phyloP scores from a whole-genome alignment of 108 stramenopile genomes.

The Skeletonema tropicum region DNA sequence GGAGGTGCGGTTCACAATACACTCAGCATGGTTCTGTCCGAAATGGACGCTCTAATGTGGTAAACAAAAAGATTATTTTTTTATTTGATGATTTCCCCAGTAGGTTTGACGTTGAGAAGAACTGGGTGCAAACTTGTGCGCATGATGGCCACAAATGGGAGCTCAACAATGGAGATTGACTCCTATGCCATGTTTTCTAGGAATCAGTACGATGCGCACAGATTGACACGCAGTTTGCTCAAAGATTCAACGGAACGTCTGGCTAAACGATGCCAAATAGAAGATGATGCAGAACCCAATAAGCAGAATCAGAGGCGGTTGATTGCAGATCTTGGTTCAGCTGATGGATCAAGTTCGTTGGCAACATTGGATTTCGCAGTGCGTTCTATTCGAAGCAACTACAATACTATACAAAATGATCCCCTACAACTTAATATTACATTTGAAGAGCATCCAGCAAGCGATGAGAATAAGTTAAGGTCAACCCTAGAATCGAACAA shows the following conservation, averaged over 20 bases:
- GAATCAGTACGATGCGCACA: slow-evolving; percentile 9
- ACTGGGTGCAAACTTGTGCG: too few relatives aligned
- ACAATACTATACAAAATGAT: too few relatives aligned
- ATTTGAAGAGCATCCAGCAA: slow-evolving; percentile 45
- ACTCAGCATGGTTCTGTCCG: too few relatives aligned
- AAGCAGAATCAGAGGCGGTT: slow-evolving; percentile 3
- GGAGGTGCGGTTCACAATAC: too few relatives aligned
- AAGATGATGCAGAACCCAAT: slow-evolving; percentile 6
- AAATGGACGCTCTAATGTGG: too few relatives aligned
- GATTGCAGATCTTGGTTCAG: slow-evolving; percentile 40
- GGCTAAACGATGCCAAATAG: slow-evolving; percentile 11
- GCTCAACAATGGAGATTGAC: slow-evolving; percentile 2
- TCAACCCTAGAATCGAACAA: slow-evolving; percentile 14
- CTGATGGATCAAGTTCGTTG: slow-evolving; percentile 46
- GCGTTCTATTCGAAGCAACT: slow-evolving; percentile 6
- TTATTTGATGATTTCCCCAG: too few relatives aligned
- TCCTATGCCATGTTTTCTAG: background rate
- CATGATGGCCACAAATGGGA: background rate
- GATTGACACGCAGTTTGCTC: slow-evolving; percentile 6
- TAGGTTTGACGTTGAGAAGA: too few relatives aligned
- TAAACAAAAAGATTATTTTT: too few relatives aligned
- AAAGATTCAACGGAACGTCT: slow-evolving; percentile 14
- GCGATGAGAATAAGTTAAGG: slow-evolving; percentile 19
- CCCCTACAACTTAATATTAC: slow-evolving; percentile 23
- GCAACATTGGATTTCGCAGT: slow-evolving; percentile 28